phyloP scores from a whole-genome alignment of 1,284 basidiomycete genomes.

The Takashimella tepidaria region DNA sequence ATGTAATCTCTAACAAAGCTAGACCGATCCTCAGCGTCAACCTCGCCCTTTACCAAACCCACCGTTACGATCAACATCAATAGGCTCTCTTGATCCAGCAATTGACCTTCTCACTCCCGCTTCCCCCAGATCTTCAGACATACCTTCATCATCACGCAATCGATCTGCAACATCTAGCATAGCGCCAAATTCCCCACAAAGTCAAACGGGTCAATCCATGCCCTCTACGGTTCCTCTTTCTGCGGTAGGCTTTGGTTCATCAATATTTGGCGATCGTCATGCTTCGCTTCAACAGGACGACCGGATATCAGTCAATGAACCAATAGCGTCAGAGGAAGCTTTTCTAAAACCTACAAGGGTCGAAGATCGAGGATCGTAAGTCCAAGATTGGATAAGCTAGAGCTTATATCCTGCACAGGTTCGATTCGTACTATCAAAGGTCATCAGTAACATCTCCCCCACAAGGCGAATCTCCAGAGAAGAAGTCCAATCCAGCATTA shows the following conservation, averaged over 20 bases:
- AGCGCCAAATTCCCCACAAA: neutral
- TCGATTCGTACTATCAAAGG: slow-evolving; percentile 29
- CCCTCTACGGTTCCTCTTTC: slow-evolving; percentile 13
- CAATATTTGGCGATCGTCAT: neutral
- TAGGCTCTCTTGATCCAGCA: neutral
- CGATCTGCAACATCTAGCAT: neutral
- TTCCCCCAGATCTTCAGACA: neutral
- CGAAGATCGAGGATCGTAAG: neutral
- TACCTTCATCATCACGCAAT: neutral
- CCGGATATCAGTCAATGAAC: neutral
- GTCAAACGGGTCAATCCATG: neutral
- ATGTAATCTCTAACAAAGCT: too few relatives aligned
- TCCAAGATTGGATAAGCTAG: neutral
- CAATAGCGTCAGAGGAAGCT: slow-evolving; percentile 4
- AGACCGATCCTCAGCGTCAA: neutral
- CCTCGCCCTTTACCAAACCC: neutral
- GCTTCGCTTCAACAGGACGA: neutral
- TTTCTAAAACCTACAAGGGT: neutral
- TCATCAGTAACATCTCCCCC: neutral
- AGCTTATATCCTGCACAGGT: slow-evolving; percentile 11
- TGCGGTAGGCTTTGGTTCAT: slow-evolving; percentile 10
- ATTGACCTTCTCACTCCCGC: neutral
- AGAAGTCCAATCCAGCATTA: slow-evolving; percentile 5
- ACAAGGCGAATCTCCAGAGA: neutral
- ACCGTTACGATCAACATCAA: neutral